These are phyloP conservation scores for Rhizopogon sp. DNA, from an alignment of 768 basidiomycete species.

Conservation along the genomic window DNA sequence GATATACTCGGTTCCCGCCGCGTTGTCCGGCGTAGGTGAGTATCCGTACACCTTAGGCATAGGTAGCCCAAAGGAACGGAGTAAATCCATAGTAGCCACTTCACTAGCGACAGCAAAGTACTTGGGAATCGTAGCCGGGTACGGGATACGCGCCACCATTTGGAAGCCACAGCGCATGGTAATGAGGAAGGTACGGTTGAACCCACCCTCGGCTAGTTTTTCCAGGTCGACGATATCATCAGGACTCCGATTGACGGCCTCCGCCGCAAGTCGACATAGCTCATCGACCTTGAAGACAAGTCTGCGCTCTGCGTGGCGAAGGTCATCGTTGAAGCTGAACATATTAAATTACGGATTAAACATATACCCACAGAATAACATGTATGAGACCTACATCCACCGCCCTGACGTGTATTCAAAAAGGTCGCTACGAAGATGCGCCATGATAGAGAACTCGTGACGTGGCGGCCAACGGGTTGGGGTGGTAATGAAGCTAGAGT, in stretches of 20 bases:
- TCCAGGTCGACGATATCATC: constrained; percentile 29
- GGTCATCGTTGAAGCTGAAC: constrained; percentile 35
- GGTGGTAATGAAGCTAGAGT: no score
- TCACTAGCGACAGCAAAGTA: constrained; percentile 22
- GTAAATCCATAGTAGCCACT: constrained; percentile 23
- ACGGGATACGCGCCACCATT: constrained; percentile 12
- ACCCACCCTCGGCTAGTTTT: constrained; percentile 40
- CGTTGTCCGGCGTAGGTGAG: constrained; percentile 24
- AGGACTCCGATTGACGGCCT: constrained; percentile 33
- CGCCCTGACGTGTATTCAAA: no score
- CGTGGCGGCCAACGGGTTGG: no score
- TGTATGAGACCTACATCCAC: no score
- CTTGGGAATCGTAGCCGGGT: constrained; percentile 14
- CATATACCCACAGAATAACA: no score
- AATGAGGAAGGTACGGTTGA: constrained; percentile 28
- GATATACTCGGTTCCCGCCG: constrained; percentile 23
- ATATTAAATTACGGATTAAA: no score
- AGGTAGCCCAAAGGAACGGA: constrained; percentile 24
- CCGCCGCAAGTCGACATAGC: constrained; percentile 41
- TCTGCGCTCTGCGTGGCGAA: constrained; percentile 43
- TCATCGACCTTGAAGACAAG: constrained; percentile 35
- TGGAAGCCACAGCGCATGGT: constrained; percentile 18
- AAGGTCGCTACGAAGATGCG: no score
- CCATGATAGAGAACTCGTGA: no score
- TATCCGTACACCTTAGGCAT: constrained; percentile 26